These are phyloP conservation scores for Croton laevigatus DNA, from an alignment of 441 rosid species.

Conservation along the genomic window DNA sequence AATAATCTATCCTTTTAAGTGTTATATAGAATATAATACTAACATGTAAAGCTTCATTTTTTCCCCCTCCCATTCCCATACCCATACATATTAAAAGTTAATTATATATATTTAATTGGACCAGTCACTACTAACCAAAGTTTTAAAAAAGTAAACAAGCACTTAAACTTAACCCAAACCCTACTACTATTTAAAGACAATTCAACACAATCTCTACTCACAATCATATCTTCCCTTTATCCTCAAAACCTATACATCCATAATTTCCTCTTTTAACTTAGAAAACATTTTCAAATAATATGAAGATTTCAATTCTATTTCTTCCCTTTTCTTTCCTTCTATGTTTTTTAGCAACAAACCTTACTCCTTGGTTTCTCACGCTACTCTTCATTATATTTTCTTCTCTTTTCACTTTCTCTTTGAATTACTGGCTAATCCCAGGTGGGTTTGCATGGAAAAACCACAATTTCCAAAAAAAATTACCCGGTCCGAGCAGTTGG, in stretches of 20 bases:
- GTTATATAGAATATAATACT: no score
- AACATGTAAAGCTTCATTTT: no score
- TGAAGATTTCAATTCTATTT: conserved; percentile 23
- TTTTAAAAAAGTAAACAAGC: no score
- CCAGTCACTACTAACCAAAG: no score
- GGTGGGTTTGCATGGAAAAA: conserved; percentile 77
- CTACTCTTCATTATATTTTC: conserved; percentile 23
- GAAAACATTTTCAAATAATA: background rate
- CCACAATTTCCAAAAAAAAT: conserved; percentile 22
- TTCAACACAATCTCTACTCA: no score
- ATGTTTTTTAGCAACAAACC: conserved; percentile 10
- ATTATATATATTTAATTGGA: no score
- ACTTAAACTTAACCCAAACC: no score
- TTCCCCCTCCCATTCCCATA: no score
- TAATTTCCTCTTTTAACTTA: conserved; percentile 8
- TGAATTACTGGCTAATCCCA: conserved; percentile 44
- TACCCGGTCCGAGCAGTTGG: conserved; percentile 52
- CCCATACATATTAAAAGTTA: no score
- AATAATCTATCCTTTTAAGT: no score
- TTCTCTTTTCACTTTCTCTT: conserved; percentile 21
- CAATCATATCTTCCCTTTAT: no score
- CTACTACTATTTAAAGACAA: no score
- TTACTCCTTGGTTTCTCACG: conserved; percentile 26
- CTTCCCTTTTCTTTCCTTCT: conserved; percentile 22
- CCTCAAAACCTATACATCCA: conserved; percentile 3